Evolutionary conservation across 371 early-diverging fungal species (phyloP).

Genomic region (Actinomortierella ambigua): DNA sequence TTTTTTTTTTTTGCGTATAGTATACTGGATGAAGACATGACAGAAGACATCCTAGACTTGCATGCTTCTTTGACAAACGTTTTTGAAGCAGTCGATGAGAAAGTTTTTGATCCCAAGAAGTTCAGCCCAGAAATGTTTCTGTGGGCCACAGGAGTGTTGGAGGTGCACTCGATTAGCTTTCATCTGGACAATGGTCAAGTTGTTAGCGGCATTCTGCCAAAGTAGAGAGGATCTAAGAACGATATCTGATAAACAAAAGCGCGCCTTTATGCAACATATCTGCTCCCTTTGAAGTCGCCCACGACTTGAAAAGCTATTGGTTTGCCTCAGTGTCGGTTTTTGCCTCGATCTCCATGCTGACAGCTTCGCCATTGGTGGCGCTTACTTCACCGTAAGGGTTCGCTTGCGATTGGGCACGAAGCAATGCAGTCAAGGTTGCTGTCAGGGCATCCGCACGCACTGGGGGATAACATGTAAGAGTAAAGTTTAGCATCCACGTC

Average conservation of each 20-base stretch:
- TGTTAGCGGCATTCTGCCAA: constrained; percentile 13
- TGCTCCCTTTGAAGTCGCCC: neutral
- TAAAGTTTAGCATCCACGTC: too few relatives aligned
- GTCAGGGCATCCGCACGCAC: constrained; percentile 32
- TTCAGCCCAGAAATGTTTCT: constrained; percentile 48
- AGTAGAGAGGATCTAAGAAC: too few relatives aligned
- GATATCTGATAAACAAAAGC: constrained; percentile 3
- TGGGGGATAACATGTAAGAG: too few relatives aligned
- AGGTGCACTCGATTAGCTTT: constrained; percentile 20
- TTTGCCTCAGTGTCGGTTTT: neutral
- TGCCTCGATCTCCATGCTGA: constrained; percentile 8
- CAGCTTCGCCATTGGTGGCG: constrained; percentile 7
- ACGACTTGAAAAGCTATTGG: too few relatives aligned
- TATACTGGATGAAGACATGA: constrained; percentile 37
- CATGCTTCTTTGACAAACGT: constrained; percentile 51
- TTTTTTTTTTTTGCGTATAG: neutral
- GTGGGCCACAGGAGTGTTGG: constrained; percentile 37
- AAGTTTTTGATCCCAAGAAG: constrained; percentile 37
- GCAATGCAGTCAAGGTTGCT: constrained; percentile 24
- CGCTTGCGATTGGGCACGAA: constrained; percentile 33
- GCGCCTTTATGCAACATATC: neutral
- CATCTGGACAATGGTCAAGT: constrained; percentile 17
- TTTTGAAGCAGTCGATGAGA: constrained; percentile 48
- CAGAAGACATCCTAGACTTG: constrained; percentile 49
- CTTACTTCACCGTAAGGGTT: constrained; percentile 21